Conservation (phyloP, 768 basidiomycete species). For the Termitomyces sp. region DNA sequence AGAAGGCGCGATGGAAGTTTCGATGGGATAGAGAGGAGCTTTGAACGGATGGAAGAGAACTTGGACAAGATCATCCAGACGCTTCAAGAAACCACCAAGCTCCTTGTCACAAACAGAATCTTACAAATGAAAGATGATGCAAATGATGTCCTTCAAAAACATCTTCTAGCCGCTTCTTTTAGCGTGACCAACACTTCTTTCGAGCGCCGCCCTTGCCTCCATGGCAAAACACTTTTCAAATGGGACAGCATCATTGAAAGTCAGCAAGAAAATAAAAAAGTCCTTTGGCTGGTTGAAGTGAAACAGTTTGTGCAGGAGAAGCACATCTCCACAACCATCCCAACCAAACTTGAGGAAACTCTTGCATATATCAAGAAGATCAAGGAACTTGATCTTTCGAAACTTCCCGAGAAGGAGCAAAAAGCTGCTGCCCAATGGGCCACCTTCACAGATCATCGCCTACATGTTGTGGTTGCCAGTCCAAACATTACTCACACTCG, state of each 20-base stretch:
- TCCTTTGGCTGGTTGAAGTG: background rate
- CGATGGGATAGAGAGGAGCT: too few species aligned
- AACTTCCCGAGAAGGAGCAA: too few species aligned
- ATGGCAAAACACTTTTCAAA: background rate
- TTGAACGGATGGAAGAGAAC: too few species aligned
- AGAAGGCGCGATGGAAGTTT: too few species aligned
- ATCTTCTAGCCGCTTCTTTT: too few species aligned
- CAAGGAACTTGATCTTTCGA: too few species aligned
- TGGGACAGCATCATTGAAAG: background rate
- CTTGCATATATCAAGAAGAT: background rate
- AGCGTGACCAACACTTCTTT: background rate
- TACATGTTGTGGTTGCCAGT: fast-evolving
- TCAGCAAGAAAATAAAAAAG: background rate
- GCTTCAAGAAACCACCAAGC: too few species aligned
- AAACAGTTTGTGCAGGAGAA: background rate
- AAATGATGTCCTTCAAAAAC: too few species aligned
- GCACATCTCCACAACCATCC: background rate
- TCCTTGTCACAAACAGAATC: too few species aligned
- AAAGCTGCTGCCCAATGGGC: background rate
- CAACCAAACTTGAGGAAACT: background rate
- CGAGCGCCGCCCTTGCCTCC: background rate
- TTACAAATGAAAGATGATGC: too few species aligned
- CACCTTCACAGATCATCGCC: background rate
- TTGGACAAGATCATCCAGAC: too few species aligned
- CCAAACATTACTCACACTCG: background rate